Evolutionary conservation across 2,329 filamentous ascomycete species (phyloP), one percentile per base, ranked within the genome.

Genomic region (Cordyceps tenuipes): DNA sequence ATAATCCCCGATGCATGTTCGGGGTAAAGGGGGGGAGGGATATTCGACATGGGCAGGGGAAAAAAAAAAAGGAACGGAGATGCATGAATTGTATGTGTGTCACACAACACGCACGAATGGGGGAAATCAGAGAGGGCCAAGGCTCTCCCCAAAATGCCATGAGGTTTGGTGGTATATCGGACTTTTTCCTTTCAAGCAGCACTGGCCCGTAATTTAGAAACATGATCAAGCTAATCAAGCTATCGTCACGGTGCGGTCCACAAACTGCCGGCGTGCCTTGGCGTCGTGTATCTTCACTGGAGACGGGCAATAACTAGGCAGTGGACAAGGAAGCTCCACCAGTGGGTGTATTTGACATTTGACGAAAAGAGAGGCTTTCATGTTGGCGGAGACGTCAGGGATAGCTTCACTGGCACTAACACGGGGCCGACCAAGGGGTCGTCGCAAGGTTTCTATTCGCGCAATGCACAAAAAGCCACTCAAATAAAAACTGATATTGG

Each of bases 111-210:
- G 55, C 34, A 50, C 19, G 19, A 36, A 47, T 26, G 31, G 55
- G 34, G 10, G 39, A 41, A 41, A 7, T 10, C 34, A n/a, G n/a
- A 7, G 34, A 36, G 34, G 34, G 34, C 34, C 34, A 36, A 36
- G 34, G 39, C 39, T 15, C 39, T 10, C 12, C 13, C 39, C 54
- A 49, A 41, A 51, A 58, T 47, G 56, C 51, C 56, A 58, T 58
- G 44, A 44, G 54, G n/a, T 41, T n/a, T 41, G 17, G 13, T 57
- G 36, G 56, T 58, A 44, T 23, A 58, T 51, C 56, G 23, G 39
- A 51, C 43, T 56, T 36, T 10, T 19, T 39, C 17, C 8, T 36
- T 36, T 36, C 12, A 36, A 36, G 34, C 34, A 21, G n/a, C 54
- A 48, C 26, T 5, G 34, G 47, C 56, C 56, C 36, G 56, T 58